Conservation (phyloP, 2,329 filamentous ascomycete genomes). For the Geosmithia morbida region DNA sequence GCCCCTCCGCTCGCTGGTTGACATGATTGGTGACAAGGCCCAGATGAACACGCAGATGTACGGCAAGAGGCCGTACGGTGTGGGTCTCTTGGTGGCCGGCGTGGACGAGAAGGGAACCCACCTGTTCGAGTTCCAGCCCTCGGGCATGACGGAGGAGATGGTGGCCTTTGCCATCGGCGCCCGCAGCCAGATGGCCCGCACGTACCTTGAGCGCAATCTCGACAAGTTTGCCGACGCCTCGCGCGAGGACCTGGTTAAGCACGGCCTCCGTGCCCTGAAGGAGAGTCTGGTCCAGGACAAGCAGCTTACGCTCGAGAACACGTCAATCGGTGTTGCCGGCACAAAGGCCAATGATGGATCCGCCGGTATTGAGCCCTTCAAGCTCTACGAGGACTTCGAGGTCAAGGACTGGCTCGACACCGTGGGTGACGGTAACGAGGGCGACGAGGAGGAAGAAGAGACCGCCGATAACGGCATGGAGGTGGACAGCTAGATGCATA, state of each 20-base stretch:
- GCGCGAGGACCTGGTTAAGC: constrained; percentile 76
- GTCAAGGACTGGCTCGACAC: constrained; percentile 77
- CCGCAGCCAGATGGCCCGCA: constrained; percentile 91
- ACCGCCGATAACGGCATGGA: constrained; percentile 20
- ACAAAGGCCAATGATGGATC: constrained; percentile 27
- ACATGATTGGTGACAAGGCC: constrained; percentile 87
- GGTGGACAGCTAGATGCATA: constrained; percentile 16
- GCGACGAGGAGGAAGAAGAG: constrained; percentile 22
- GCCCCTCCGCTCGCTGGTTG: constrained; percentile 75
- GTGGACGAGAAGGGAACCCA: constrained; percentile 91
- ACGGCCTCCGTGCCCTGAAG: constrained; percentile 83
- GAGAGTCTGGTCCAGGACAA: constrained; percentile 95
- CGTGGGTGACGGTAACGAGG: constrained; percentile 36
- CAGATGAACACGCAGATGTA: constrained; percentile 98
- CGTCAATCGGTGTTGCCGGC: constrained; percentile 77
- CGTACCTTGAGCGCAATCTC: constrained; percentile 86
- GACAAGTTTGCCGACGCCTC: constrained; percentile 65
- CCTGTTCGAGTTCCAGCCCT: constrained; percentile 96
- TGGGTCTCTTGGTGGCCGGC: constrained; percentile 82
- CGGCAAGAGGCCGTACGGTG: constrained; percentile 90
- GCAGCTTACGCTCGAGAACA: constrained; percentile 94
- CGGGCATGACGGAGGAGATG: constrained; percentile 95
- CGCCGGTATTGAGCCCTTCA: constrained; percentile 63
- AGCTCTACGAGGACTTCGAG: constrained; percentile 79
- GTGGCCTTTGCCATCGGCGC: constrained; percentile 90